These are phyloP conservation scores for Calonectria leucothoes DNA, from an alignment of 2,329 filamentous ascomycete species.

Conservation along the genomic window DNA sequence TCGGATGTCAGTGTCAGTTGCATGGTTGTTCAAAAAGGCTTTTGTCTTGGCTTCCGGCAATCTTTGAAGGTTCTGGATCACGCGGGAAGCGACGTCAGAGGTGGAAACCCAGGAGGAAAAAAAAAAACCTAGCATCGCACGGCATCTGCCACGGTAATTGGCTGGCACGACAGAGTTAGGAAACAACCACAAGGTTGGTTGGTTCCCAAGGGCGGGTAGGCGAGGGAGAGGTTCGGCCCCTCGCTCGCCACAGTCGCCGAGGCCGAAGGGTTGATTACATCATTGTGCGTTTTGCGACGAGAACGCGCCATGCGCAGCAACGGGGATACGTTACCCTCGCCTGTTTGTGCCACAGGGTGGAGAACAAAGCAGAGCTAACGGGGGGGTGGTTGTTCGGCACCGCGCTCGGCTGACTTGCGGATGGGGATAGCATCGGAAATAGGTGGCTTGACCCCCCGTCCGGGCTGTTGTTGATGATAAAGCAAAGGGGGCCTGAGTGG, in stretches of 20 bases:
- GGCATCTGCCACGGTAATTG: not conserved
- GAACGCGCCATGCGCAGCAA: not conserved
- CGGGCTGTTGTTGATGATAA: not conserved
- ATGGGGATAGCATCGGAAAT: not conserved
- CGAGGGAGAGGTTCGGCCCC: not conserved
- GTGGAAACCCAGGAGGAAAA: not conserved
- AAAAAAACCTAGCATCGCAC: not conserved
- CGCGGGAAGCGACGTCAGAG: not conserved
- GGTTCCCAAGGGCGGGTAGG: not conserved
- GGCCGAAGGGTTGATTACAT: not conserved
- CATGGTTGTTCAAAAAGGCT: not conserved
- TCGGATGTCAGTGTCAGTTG: not conserved
- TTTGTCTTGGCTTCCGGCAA: not conserved
- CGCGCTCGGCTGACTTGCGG: not conserved
- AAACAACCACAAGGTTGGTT: not conserved
- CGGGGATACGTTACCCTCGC: not conserved
- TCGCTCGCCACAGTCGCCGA: not conserved
- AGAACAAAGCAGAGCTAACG: not conserved
- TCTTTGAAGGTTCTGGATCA: not conserved
- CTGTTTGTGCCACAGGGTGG: not conserved
- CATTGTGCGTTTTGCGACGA: not conserved
- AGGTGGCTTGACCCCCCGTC: not conserved
- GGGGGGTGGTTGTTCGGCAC: not conserved
- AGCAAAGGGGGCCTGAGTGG: not conserved
- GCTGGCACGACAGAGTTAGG: not conserved